Evolutionary conservation across 495 filamentous ascomycete species (phyloP).

Genomic region (Aspergillus nidulans): DNA sequence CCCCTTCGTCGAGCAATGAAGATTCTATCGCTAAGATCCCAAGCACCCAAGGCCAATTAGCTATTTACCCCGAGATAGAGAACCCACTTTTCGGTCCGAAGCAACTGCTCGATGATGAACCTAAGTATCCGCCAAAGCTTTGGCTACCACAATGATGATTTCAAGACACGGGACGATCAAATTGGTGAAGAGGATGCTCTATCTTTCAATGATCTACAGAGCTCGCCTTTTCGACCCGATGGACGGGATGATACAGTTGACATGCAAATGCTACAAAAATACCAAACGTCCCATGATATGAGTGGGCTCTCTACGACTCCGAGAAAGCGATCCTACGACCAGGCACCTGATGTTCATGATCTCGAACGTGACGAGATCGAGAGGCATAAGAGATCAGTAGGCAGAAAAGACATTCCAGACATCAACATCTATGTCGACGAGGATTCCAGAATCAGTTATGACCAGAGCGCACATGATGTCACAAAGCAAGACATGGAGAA

Average conservation of each 20-base stretch:
- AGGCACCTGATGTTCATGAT: constrained; percentile 30
- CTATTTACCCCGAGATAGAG: constrained; percentile 25
- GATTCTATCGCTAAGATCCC: constrained; percentile 1
- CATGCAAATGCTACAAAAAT: constrained; percentile 23
- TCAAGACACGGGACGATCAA: constrained; percentile 16
- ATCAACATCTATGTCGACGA: constrained; percentile 32
- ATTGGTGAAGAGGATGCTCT: constrained; percentile 18
- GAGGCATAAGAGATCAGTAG: constrained; percentile 31
- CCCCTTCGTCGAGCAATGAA: constrained; percentile 24
- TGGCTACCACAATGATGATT: constrained; percentile 2
- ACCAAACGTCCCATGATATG: constrained; percentile 18
- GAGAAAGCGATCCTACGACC: constrained; percentile 38
- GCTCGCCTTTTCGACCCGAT: constrained; percentile 38
- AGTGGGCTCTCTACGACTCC: constrained; percentile 25
- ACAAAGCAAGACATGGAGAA: constrained; percentile 22
- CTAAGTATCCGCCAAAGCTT: constrained; percentile 13
- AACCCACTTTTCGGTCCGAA: constrained; percentile 34
- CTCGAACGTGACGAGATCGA: constrained; percentile 20
- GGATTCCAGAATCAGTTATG: constrained; percentile 24
- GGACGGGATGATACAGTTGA: constrained; percentile 32
- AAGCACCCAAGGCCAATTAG: constrained; percentile 11
- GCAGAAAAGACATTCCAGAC: constrained; percentile 21
- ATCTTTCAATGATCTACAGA: constrained; percentile 23
- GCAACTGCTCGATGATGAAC: constrained; percentile 22
- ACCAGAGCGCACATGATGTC: constrained; percentile 20